Evolutionary conservation across 139 green algal species (phyloP), one percentile per base, ranked within the genome.

Genomic region (Trebouxia sp.): DNA sequence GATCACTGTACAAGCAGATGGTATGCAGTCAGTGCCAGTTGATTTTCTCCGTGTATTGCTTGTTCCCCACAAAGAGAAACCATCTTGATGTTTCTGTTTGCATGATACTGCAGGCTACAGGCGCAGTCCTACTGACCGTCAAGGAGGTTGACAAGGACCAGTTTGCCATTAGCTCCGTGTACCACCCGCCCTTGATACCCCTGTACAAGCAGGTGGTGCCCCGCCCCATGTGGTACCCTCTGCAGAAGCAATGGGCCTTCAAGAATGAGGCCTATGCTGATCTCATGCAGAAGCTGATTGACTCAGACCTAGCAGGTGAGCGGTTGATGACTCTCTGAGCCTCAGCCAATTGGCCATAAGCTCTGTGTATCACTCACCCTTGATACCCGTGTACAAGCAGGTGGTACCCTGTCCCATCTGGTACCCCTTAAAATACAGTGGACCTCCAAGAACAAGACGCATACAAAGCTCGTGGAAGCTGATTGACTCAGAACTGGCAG

Each of bases 221-320:
- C 62, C 42, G 35, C 15, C 62, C 62, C 15, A n/a, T 24, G 6
- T 72, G 62, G 62, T 35, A 72, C 35, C 62, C 62, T 28, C 15
- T 9, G 32, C 35, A 72, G 32, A 72, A 72, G 62, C 62, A 45
- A 14, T 72, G 62, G 62, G 32, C 62, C 62, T 72, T 72, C 62
- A 72, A 24, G 12, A 26, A 72, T 30, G 62, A 72, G 62, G 11
- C 62, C 11, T 72, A 72, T 45, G 32, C 14, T 10, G 62, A 72
- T 14, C 62, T 72, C 12, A 72, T 72, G 62, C 62, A 72, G 32
- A 72, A 72, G 62, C 62, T 72, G 12, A 32, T 72, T 32, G 10
- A 35, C 8, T 32, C 35, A 28, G 62, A 45, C 62, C 43, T 72
- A 45, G 32, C 62, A 45, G 62, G 62, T 72, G 32, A 12, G 30